Conservation (phyloP, 495 filamentous ascomycete species). For the Terfezia claveryi region DNA sequence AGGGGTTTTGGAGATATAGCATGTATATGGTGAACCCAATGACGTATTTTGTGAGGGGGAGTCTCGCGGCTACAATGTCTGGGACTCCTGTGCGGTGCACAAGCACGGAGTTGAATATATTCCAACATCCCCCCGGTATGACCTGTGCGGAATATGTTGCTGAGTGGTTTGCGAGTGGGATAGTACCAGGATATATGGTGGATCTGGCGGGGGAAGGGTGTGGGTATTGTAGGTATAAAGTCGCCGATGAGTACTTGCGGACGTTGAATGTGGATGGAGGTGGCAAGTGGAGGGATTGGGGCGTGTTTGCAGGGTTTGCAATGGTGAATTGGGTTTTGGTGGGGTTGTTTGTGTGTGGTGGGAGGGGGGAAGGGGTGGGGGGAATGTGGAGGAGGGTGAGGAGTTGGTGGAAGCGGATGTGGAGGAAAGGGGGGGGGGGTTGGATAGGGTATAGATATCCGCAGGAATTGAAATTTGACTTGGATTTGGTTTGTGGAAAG, state of each 20-base stretch:
- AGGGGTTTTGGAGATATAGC: conserved; percentile 63
- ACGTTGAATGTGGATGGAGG: conserved; percentile 35
- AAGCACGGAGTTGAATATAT: conserved; percentile 37
- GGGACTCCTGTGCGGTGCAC: conserved; percentile 35
- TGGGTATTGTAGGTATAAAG: conserved; percentile 50
- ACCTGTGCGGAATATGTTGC: conserved; percentile 37
- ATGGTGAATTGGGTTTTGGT: conserved; percentile 58
- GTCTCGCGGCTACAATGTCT: conserved; percentile 39
- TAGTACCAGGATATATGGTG: conserved; percentile 29
- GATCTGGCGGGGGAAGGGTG: conserved; percentile 28
- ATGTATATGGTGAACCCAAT: conserved; percentile 51
- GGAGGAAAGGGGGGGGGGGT: not conserved
- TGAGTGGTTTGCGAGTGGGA: not conserved
- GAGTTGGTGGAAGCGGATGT: not conserved
- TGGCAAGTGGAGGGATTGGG: conserved; percentile 50
- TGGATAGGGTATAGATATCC: not conserved
- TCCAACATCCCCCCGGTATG: conserved; percentile 38
- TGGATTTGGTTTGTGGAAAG: too few species aligned
- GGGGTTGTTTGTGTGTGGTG: conserved; percentile 68
- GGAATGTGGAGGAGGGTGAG: not conserved
- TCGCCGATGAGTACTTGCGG: conserved; percentile 43
- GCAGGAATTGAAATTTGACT: too few species aligned
- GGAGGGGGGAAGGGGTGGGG: conserved; percentile 7
- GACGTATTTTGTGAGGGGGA: conserved; percentile 52
- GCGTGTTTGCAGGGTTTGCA: conserved; percentile 56